These are phyloP conservation scores for Pulveroboletus sp. DNA, from an alignment of 768 basidiomycete genomes.

Conservation along the genomic window DNA sequence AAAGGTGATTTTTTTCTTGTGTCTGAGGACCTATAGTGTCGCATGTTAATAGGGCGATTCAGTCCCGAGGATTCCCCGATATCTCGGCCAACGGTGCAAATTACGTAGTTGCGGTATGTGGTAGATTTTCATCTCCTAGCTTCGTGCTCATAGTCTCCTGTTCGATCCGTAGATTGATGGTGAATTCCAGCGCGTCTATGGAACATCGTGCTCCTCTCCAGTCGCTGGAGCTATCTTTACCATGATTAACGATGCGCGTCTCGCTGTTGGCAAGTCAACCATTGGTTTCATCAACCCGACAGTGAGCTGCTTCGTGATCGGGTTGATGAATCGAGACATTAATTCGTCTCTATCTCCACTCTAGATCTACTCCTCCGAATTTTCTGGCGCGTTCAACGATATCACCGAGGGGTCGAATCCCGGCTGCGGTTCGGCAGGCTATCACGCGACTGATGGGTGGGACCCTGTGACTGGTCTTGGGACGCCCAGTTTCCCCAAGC, in stretches of 20 bases:
- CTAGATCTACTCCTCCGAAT: conserved; percentile 8
- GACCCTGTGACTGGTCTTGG: conserved; percentile 47
- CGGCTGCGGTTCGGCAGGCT: conserved; percentile 41
- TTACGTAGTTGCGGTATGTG: conserved; percentile 20
- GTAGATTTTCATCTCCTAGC: not conserved
- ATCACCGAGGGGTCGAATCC: conserved; percentile 43
- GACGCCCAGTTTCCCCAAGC: conserved; percentile 38
- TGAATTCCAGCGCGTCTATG: conserved; percentile 19
- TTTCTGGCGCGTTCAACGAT: conserved; percentile 30
- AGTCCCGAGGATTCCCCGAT: conserved; percentile 37
- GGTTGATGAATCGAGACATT: not conserved
- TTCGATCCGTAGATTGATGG: conserved; percentile 20
- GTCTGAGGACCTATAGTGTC: not conserved
- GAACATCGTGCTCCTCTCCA: conserved; percentile 34
- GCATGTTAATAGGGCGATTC: conserved; percentile 12
- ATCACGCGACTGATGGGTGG: conserved; percentile 33
- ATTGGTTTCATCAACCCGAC: conserved; percentile 17
- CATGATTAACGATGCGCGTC: conserved; percentile 36
- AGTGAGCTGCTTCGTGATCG: not conserved
- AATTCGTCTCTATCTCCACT: not conserved
- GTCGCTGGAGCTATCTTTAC: conserved; percentile 32
- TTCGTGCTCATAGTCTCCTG: not conserved
- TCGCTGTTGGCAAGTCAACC: conserved; percentile 29
- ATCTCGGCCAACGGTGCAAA: conserved; percentile 36
- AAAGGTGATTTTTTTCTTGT: conserved; percentile 6